A percentile compares a stretch with the other conserved stretches of the same genome.
phyloP scores from a whole-genome alignment of 192 early-diverging fungal species.

The Backusella luteola region DNA sequence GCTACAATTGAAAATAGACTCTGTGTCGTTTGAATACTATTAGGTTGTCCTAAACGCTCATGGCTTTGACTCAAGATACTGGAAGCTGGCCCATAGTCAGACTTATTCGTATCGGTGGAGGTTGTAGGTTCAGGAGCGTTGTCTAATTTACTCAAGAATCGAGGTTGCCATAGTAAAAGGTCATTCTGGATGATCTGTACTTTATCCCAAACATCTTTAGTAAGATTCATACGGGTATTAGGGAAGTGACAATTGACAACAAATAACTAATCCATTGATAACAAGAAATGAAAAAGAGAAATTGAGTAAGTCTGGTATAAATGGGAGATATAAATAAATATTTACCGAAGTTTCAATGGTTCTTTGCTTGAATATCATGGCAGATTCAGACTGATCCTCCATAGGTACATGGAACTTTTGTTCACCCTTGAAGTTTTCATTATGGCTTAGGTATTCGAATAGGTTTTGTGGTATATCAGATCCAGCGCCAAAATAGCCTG shows the following conservation, averaged over 20 bases:
- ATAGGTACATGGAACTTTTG: conserved; percentile 46
- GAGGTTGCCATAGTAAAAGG: conserved; percentile 42
- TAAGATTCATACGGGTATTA: conserved; percentile 26
- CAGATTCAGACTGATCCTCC: conserved; percentile 57
- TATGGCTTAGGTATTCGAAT: conserved; percentile 39
- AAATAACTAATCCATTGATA: conserved; percentile 24
- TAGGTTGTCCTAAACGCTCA: conserved; percentile 14
- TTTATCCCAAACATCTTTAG: conserved; percentile 38
- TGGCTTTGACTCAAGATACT: conserved; percentile 28
- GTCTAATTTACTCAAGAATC: background rate
- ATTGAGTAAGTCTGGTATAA: background rate
- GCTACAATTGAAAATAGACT: conserved; percentile 23
- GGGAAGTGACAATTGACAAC: conserved; percentile 45
- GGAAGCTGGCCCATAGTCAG: background rate
- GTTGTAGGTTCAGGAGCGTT: background rate
- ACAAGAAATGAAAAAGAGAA: background rate
- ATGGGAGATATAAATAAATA: background rate
- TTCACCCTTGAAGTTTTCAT: conserved; percentile 40
- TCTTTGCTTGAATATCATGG: conserved; percentile 52
- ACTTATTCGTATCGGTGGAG: background rate
- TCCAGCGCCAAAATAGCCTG: conserved; percentile 27
- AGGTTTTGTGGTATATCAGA: conserved; percentile 37
- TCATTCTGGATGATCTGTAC: conserved; percentile 45
- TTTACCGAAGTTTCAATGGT: conserved; percentile 60
- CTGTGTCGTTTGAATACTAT: background rate